Evolutionary conservation across 2,329 filamentous ascomycete genomes (phyloP).

Genomic region (Colletotrichum trifolii): DNA sequence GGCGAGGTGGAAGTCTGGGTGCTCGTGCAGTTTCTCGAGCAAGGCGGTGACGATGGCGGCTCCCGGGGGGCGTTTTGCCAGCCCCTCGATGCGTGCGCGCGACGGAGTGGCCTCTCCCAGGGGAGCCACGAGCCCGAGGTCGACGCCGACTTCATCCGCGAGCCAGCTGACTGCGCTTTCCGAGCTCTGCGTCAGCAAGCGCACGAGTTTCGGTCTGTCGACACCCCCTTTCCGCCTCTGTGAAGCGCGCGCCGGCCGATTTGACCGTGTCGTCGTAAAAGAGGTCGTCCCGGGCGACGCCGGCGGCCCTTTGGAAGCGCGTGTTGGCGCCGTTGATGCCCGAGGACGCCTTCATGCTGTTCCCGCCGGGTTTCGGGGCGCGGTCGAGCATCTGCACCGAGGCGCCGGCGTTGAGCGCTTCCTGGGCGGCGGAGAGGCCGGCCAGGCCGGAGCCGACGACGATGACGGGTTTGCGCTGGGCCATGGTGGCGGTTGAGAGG

Average conservation of each 20-base stretch:
- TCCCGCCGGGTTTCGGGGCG: constrained; percentile 69
- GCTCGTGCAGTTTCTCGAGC: constrained; percentile 60
- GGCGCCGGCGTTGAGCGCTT: constrained; percentile 63
- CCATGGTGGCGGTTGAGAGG: constrained; percentile 20
- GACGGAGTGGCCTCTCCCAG: constrained; percentile 69
- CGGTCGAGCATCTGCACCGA: constrained; percentile 70
- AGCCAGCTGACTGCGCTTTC: constrained; percentile 66
- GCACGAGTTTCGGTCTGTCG: constrained; percentile 58
- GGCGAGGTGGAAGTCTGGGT: constrained; percentile 61
- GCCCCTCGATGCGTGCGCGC: constrained; percentile 68
- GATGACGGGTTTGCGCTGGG: constrained; percentile 55
- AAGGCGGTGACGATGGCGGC: constrained; percentile 67
- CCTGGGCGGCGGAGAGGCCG: constrained; percentile 68
- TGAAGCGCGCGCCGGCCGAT: constrained; percentile 62
- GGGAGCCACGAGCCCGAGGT: constrained; percentile 67
- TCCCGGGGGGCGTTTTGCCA: constrained; percentile 65
- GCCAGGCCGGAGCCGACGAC: constrained; percentile 75
- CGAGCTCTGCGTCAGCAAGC: constrained; percentile 59
- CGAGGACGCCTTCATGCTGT: constrained; percentile 74
- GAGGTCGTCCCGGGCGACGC: constrained; percentile 48
- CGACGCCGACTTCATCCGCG: constrained; percentile 65
- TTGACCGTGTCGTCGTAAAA: constrained; percentile 68
- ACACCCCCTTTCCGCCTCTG: constrained; percentile 39
- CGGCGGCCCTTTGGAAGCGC: constrained; percentile 59
- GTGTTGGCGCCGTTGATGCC: constrained; percentile 74